A percentile compares a stretch with the other conserved stretches of the same genome.
These are phyloP conservation scores for Laetiporus sulphureus DNA, from an alignment of 1,284 basidiomycete genomes.

Conservation along the genomic window DNA sequence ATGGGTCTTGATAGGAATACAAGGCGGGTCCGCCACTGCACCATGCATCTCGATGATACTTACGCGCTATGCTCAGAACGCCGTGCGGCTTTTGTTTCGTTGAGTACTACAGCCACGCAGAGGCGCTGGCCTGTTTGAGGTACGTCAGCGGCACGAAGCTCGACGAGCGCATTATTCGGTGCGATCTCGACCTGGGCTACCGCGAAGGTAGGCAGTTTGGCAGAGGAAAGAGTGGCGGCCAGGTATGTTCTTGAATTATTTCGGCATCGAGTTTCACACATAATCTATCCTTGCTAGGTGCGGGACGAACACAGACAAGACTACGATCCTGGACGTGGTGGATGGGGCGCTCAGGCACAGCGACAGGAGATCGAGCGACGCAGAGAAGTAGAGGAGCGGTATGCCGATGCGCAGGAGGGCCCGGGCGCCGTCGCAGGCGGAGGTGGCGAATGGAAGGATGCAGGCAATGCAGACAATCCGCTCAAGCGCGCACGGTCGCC, in stretches of 20 bases:
- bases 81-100: conserved; percentile 99
- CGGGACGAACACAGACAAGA: conserved; percentile 97
- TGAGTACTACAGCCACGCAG: conserved; percentile 94
- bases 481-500: conserved; percentile 65
- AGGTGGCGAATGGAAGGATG: conserved; percentile 78
- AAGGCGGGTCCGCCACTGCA: conserved; percentile 48
- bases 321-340: conserved; percentile 92
- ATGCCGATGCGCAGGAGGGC: conserved; percentile 77
- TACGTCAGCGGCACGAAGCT: conserved; percentile 97
- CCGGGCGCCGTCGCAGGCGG: conserved; percentile 79
- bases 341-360: conserved; percentile 93
- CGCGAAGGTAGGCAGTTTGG: conserved; percentile 97
- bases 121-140: conserved; percentile 89
- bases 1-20: conserved; percentile 98
- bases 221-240: conserved; percentile 93
- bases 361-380: conserved; percentile 71
- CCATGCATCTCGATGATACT: too few species aligned
- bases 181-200: conserved; percentile 98
- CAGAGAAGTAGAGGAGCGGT: conserved; percentile 84
- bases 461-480: conserved; percentile 29
- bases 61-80: conserved; percentile 65
- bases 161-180: conserved; percentile 98
- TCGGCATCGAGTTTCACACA: too few species aligned
- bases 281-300: conserved; percentile 43
- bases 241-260: conserved; percentile 57